A percentile compares a stretch with the other conserved stretches of the same genome.
These are phyloP conservation scores for Dendrocalamus sinicus DNA, from an alignment of 176 grass and related monocot species.

Conservation along the genomic window DNA sequence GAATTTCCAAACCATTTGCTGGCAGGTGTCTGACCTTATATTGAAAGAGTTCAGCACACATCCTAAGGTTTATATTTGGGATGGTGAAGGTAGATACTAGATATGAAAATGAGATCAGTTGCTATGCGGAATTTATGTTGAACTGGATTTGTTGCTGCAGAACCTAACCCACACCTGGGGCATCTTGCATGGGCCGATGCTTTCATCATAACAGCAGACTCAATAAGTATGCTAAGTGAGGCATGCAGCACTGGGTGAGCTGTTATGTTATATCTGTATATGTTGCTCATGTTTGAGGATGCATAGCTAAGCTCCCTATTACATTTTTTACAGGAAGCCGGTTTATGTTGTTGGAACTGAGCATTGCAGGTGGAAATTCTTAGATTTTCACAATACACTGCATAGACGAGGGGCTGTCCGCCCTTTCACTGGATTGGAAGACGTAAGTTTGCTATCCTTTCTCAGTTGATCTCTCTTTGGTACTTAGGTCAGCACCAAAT, in stretches of 20 bases:
- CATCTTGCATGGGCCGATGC: conserved; percentile 96
- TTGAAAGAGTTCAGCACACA: conserved; percentile 67
- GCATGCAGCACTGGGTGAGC: conserved; percentile 89
- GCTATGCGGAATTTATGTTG: background rate
- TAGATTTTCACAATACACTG: conserved; percentile 73
- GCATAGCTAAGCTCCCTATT: conserved; percentile 27
- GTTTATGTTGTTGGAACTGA: conserved; percentile 85
- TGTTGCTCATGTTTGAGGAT: background rate
- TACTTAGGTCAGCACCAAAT: background rate
- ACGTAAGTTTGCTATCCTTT: conserved; percentile 58
- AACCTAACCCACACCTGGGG: conserved; percentile 85
- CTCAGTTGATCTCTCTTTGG: background rate
- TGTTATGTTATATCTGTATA: conserved; percentile 11
- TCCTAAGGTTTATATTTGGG: conserved; percentile 84
- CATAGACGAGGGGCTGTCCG: conserved; percentile 63
- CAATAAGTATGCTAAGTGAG: conserved; percentile 89
- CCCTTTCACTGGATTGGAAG: conserved; percentile 82
- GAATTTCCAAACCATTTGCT: conserved; percentile 26
- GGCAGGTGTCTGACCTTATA: conserved; percentile 76
- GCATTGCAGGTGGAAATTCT: conserved; percentile 87
- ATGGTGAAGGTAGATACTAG: conserved; percentile 71
- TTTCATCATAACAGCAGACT: conserved; percentile 90
- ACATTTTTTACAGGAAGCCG: conserved; percentile 66
- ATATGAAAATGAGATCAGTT: background rate
- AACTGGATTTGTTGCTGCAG: conserved; percentile 50